A percentile compares a stretch with the other conserved stretches of the same genome.
phyloP scores from a whole-genome alignment of 1,284 basidiomycete species.

The Cryptococcus maquisensis region DNA sequence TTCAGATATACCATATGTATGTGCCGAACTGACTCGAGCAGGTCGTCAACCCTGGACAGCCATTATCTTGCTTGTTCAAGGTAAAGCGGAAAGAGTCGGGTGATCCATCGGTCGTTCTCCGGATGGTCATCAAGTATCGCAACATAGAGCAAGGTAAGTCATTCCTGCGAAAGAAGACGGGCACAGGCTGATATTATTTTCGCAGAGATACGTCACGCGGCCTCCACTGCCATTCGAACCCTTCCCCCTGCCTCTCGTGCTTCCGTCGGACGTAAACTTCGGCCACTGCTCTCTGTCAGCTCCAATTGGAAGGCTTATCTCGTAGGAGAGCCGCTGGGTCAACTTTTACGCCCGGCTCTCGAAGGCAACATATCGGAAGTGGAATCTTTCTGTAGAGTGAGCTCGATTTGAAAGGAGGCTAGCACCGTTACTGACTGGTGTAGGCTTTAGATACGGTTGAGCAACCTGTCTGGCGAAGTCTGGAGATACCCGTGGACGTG shows the following conservation, averaged over 20 bases:
- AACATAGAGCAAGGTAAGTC: constrained; percentile 38
- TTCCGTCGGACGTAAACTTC: neutral
- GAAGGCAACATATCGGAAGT: neutral
- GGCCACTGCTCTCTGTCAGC: constrained; percentile 1
- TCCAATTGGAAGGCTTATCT: constrained; percentile 13
- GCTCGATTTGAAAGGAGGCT: neutral
- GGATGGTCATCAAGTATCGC: constrained; percentile 38
- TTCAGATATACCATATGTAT: too few relatives aligned
- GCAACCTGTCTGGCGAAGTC: constrained; percentile 30
- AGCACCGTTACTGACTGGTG: neutral
- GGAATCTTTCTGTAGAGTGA: neutral
- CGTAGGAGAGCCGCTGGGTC: neutral
- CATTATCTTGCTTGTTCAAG: constrained; percentile 44
- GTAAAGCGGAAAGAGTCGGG: constrained; percentile 11
- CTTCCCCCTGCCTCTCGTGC: neutral
- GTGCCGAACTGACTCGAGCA: too few relatives aligned
- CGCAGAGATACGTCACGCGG: constrained; percentile 1
- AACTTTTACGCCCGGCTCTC: neutral
- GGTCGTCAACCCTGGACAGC: constrained; percentile 33
- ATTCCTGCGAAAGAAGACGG: neutral
- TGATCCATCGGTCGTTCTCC: constrained; percentile 17
- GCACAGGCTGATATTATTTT: neutral
- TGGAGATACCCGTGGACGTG: constrained; percentile 48
- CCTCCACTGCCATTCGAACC: constrained; percentile 1
- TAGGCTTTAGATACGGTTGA: neutral